A percentile compares a stretch with the other conserved stretches of the same genome.
These are phyloP conservation scores for Paraurostyla sp. DNA, from an alignment of 73 alveolate genomes.

Conservation along the genomic window DNA sequence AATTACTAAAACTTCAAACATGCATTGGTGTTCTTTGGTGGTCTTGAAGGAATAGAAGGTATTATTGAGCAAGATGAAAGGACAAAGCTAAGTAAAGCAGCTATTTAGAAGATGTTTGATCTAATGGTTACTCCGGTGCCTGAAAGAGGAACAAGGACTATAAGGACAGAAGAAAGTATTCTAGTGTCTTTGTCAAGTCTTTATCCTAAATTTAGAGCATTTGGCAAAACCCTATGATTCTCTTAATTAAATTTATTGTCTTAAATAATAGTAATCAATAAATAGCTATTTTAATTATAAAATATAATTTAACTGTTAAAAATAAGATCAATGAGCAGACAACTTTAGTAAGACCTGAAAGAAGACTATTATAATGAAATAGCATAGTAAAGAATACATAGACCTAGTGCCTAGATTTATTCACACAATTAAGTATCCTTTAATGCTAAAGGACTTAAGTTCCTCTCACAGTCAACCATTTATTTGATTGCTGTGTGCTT, in stretches of 20 bases:
- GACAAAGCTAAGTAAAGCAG: constrained; percentile 71
- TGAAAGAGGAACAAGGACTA: constrained; percentile 89
- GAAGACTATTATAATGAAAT: not conserved
- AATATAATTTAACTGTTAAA: not conserved
- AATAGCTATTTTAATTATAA: too few relatives aligned
- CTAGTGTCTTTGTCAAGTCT: constrained; percentile 82
- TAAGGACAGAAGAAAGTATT: constrained; percentile 92
- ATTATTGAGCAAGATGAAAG: constrained; percentile 85
- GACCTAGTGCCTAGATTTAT: constrained; percentile 24
- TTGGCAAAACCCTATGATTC: too few relatives aligned
- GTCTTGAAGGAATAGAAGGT: constrained; percentile 96
- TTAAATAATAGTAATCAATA: too few relatives aligned
- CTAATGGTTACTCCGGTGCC: constrained; percentile 88
- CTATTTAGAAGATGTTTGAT: constrained; percentile 79
- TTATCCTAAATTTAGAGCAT: constrained; percentile 79
- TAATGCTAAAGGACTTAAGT: not conserved
- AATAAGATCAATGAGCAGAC: not conserved
- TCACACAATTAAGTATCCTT: not conserved
- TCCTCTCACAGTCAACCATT: not conserved
- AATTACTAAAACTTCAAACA: constrained; percentile 82
- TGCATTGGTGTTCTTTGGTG: constrained; percentile 94
- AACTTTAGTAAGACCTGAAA: not conserved
- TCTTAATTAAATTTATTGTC: too few relatives aligned
- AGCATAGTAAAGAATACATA: not conserved
- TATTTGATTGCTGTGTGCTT: not conserved